phyloP scores from a whole-genome alignment of 345 rosid genomes.

The Zanthoxylum bungeanum region DNA sequence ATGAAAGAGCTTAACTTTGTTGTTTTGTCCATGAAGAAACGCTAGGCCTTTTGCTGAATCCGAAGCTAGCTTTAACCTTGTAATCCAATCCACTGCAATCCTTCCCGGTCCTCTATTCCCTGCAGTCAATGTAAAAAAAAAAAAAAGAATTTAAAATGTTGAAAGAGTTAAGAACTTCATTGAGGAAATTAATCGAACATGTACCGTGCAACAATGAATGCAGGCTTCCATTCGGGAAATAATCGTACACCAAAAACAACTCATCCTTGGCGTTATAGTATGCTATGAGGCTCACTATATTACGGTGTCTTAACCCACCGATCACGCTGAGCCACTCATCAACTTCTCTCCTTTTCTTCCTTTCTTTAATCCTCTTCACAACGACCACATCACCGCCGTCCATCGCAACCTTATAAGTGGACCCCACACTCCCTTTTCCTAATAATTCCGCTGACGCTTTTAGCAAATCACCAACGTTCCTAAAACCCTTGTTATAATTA shows the following conservation, averaged over 20 bases:
- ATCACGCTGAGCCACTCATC: constrained; percentile 26
- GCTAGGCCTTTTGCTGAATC: constrained; percentile 40
- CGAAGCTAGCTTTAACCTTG: constrained; percentile 39
- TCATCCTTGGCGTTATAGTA: constrained; percentile 32
- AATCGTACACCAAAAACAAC: constrained; percentile 42
- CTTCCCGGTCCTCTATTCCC: constrained; percentile 47
- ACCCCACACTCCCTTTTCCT: constrained; percentile 41
- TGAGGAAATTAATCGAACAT: not conserved
- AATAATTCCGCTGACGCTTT: constrained; percentile 46
- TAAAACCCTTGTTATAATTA: constrained; percentile 20
- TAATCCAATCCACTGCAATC: constrained; percentile 32
- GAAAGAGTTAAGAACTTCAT: not conserved
- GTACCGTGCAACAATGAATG: constrained; percentile 38
- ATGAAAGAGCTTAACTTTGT: constrained; percentile 33
- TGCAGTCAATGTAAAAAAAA: not conserved
- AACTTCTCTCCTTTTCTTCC: constrained; percentile 31
- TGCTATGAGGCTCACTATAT: constrained; percentile 40
- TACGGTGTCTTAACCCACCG: constrained; percentile 36
- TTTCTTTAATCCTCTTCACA: constrained; percentile 42
- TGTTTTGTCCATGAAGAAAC: constrained; percentile 30
- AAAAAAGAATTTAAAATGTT: not conserved
- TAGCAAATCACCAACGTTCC: constrained; percentile 33
- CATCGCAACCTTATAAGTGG: constrained; percentile 41
- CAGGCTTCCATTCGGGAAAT: constrained; percentile 35
- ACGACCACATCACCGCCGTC: constrained; percentile 29